A percentile compares a stretch with the other conserved stretches of the same genome.
These are phyloP conservation scores for Globisporangium mamillatum DNA, from an alignment of 352 stramenopile species.

Conservation along the genomic window DNA sequence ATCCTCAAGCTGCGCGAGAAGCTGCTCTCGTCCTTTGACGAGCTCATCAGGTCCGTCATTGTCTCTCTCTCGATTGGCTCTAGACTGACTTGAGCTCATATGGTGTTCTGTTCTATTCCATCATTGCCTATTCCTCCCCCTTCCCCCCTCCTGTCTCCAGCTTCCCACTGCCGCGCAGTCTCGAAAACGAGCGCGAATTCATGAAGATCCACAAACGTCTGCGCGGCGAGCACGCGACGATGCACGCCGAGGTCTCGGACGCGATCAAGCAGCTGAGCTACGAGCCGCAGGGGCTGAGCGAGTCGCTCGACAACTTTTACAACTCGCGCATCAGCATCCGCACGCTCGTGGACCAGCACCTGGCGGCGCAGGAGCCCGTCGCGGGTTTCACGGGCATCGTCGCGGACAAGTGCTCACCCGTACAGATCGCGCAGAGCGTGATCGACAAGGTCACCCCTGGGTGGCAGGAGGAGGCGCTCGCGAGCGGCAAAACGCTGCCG, in stretches of 20 bases:
- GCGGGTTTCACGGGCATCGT: conserved; percentile 65
- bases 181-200: conserved; percentile 56
- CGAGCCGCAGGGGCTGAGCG: conserved; percentile 50
- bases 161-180: conserved; percentile 52
- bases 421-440: conserved; percentile 61
- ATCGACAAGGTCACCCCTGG: conserved; percentile 50
- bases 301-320: conserved; percentile 81
- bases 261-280: conserved; percentile 55
- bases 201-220: conserved; percentile 58
- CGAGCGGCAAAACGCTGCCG: conserved; percentile 36
- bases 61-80: not conserved
- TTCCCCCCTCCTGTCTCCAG: conserved; percentile 8
- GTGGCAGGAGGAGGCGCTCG: conserved; percentile 46
- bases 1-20: conserved; percentile 64
- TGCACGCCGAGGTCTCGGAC: conserved; percentile 69
- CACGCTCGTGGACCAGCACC: conserved; percentile 81
- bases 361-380: conserved; percentile 54
- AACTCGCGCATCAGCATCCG: conserved; percentile 82
- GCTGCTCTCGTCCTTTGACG: conserved; percentile 70
- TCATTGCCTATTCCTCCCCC: not conserved
- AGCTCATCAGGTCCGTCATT: conserved; percentile 38
- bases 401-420: conserved; percentile 57
- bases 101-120: no score
- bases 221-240: conserved; percentile 58
- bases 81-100: no score